Evolutionary conservation across 495 filamentous ascomycete species (phyloP), one percentile per base, ranked within the genome.

Genomic region (Penicillium egyptiacum): DNA sequence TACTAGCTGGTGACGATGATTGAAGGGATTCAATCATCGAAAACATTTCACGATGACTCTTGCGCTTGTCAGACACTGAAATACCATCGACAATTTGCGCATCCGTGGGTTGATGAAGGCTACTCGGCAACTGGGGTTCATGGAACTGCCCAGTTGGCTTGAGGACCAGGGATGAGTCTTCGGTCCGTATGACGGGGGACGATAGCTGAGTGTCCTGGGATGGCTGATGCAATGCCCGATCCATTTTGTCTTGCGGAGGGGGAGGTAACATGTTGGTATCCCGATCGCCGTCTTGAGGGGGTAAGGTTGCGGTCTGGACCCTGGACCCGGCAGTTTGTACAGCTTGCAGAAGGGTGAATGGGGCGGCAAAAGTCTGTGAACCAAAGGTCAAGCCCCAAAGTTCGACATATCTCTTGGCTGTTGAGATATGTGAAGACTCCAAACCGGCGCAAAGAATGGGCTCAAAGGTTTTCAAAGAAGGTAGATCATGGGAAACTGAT

Each of bases 11-110:
- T 8, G 87, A 79, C 41, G 82, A 88, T 1, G 88, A 87, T 7
- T 78, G 73, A 37, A 95, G 76, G 20, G 86, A 82, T 10, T 89
- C 80, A 61, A 93, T 92, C 63, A 95, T 78, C 9, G 76, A 79
- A n/a, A 82, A 84, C 16, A 83, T 79, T 53, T 88, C 85, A 6
- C 66, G 70, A 33, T 74, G 76, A 46, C 70, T 94, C 83, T 41
- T 83, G 72, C 65, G 57, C 0, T 88, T 84, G 44, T 59, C 52
- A 9, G 46, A 44, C 2, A 37, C 37, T 6, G 60, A 17, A 22
- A 45, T 19, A 5, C 44, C 44, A 14, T 46, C 37, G 26, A 31
- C n/a, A n/a, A 39, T 39, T 4, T 45, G 19, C 4, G 48, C 53
- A 20, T 59, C 49, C 17, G 50, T 31, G n/a, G 19, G 7, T 19